Conservation (phyloP, 176 grass and related monocot genomes). For the Cenchrus purpureus region DNA sequence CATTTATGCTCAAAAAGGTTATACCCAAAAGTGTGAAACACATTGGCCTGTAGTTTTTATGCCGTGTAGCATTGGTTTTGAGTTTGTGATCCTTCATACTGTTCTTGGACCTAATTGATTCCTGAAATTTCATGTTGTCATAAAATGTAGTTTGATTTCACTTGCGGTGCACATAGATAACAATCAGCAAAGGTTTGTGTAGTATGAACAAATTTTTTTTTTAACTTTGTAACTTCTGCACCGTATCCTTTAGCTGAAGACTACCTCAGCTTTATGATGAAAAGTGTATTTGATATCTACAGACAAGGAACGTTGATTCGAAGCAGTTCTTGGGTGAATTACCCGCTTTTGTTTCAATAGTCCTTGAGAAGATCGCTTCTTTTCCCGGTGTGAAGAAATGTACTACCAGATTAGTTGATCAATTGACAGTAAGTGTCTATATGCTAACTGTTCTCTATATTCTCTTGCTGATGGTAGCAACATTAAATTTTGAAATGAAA, state of each 20-base stretch:
- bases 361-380: slow-evolving; percentile 65
- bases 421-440: slow-evolving; percentile 75
- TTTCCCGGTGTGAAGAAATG: slow-evolving; percentile 58
- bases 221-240: background rate
- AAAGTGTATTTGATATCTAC: slow-evolving; percentile 16
- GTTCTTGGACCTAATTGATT: background rate
- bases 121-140: background rate
- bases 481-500: background rate
- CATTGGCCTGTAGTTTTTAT: background rate
- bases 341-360: slow-evolving; percentile 67
- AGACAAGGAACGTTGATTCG: slow-evolving; percentile 90
- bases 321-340: slow-evolving; percentile 89
- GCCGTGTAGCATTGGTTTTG: background rate
- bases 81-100: slow-evolving; percentile 4
- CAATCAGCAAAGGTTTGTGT: background rate
- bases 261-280: background rate
- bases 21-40: background rate
- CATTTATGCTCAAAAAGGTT: background rate
- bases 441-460: background rate
- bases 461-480: slow-evolving; percentile 11
- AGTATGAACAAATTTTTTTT: slow-evolving; percentile 8
- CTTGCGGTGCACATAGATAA: background rate
- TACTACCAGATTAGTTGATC: slow-evolving; percentile 67
- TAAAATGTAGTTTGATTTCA: slow-evolving; percentile 4
- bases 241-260: background rate